Evolutionary conservation across 2,329 filamentous ascomycete species (phyloP), one percentile per base, ranked within the genome.

Genomic region (Epichloe sibirici): DNA sequence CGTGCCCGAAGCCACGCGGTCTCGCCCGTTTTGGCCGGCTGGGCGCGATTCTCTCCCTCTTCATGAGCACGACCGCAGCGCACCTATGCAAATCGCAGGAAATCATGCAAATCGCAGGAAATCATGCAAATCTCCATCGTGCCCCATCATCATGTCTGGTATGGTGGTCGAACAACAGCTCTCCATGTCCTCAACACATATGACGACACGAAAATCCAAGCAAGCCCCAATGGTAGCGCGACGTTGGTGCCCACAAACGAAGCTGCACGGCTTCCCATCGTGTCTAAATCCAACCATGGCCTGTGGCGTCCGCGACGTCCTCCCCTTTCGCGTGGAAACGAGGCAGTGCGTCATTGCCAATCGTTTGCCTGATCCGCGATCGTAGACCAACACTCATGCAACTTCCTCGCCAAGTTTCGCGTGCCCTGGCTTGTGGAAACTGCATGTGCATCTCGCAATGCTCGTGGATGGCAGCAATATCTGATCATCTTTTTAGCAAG

Each of bases 271-370:
- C 43, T 40, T 35, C 28, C 45, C 50, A 15, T 54, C 46, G 44
- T 23, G 48, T 25, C 34, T 25, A 28, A 45, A 45, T 46, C 49
- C 43, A 34, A 35, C 43, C 42, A 23, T 31, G 31, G 49, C 31
- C 42, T 45, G 31, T 51, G 2, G 1, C 17, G 17, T 21, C 17
- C 17, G 17, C 17, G 17, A 21, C 17, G 2, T 21, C 17, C 17
- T 31, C 50, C 49, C 45, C 35, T 39, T 44, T 38, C 55, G 55
- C 51, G 46, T 55, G 45, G 54, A 56, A 50, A 57, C 55, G 44
- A 37, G 34, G 42, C 35, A 11, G 12, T 17, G 15, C n/a, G 13
- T 4, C 9, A n/a, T 34, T 2, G 40, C 48, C 48, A 51, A 37
- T 45, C 48, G 35, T 39, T 44, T 45, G 35, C n/a, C 12, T 25